phyloP scores from a whole-genome alignment of 352 stramenopile species.

The Pythium scleroteichum region DNA sequence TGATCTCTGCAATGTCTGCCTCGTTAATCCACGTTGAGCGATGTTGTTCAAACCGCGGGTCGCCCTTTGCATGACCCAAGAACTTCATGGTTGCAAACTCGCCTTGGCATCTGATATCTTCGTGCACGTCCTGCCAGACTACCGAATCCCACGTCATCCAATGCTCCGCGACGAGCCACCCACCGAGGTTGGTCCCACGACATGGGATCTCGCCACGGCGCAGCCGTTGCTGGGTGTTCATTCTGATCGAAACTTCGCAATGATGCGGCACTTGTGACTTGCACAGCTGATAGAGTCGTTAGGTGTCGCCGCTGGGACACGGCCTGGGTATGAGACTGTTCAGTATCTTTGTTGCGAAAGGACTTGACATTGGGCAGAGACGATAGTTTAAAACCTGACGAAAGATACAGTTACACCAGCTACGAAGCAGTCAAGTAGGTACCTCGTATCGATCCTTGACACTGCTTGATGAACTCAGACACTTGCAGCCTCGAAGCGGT shows the following conservation, averaged over 20 bases:
- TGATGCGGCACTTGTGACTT: not conserved
- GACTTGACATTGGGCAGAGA: too few species aligned
- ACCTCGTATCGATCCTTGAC: too few species aligned
- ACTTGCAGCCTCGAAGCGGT: too few species aligned
- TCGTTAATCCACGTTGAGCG: constrained; percentile 78
- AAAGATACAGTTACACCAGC: too few species aligned
- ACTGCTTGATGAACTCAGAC: too few species aligned
- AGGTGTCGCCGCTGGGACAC: too few species aligned
- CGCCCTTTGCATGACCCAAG: constrained; percentile 46
- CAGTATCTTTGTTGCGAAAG: too few species aligned
- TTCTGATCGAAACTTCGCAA: not conserved
- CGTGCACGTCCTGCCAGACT: constrained; percentile 80
- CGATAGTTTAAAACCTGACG: too few species aligned
- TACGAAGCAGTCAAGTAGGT: too few species aligned
- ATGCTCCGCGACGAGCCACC: constrained; percentile 83
- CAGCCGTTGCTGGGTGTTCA: constrained; percentile 25
- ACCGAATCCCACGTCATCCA: constrained; percentile 81
- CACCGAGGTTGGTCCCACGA: constrained; percentile 80
- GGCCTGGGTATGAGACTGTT: too few species aligned
- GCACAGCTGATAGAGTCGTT: too few species aligned
- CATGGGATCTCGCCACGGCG: constrained; percentile 33
- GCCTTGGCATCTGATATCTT: constrained; percentile 45
- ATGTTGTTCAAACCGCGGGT: constrained; percentile 72
- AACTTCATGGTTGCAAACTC: constrained; percentile 57
- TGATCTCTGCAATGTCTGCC: constrained; percentile 68